phyloP scores from a whole-genome alignment of 106 monocot species.

The Amphibolis antarctica region DNA sequence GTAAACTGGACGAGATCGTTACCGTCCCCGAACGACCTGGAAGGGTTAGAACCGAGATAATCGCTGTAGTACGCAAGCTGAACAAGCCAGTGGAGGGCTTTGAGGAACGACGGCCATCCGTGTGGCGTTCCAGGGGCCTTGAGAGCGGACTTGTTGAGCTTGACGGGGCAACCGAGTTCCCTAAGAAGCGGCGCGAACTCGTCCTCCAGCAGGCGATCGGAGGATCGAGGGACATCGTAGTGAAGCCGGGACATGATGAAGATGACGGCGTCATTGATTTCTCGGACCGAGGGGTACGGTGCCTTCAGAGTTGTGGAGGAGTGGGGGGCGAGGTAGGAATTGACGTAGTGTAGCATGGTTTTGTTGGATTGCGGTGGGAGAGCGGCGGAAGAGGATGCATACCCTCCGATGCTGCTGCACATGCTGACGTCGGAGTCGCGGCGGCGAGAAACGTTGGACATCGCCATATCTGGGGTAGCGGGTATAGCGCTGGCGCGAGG shows the following conservation, averaged over 20 bases:
- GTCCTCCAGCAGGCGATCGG: conserved; percentile 29
- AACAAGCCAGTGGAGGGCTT: conserved; percentile 63
- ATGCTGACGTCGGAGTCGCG: too few relatives aligned
- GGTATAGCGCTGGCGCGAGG: too few relatives aligned
- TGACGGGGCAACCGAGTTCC: conserved; percentile 45
- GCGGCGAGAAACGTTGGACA: too few relatives aligned
- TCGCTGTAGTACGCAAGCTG: conserved; percentile 40
- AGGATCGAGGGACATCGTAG: conserved; percentile 12
- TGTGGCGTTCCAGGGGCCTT: conserved; percentile 76
- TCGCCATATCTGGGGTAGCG: too few relatives aligned
- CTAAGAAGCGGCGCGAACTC: conserved; percentile 42
- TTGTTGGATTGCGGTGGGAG: too few relatives aligned
- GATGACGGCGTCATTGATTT: too few relatives aligned
- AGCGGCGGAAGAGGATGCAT: too few relatives aligned
- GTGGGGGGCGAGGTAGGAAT: too few relatives aligned
- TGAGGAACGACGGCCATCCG: conserved; percentile 60
- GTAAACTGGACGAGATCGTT: conserved; percentile 32
- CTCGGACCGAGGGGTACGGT: too few relatives aligned
- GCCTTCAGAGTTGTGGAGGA: too few relatives aligned
- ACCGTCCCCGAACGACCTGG: not conserved
- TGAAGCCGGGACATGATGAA: conserved; percentile 10
- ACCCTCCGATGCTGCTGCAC: too few relatives aligned
- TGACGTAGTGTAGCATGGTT: too few relatives aligned
- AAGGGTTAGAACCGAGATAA: conserved; percentile 8
- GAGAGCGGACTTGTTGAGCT: conserved; percentile 60